Evolutionary conservation across 2,329 filamentous ascomycete genomes (phyloP).

Genomic region (Trichoderma sp.): DNA sequence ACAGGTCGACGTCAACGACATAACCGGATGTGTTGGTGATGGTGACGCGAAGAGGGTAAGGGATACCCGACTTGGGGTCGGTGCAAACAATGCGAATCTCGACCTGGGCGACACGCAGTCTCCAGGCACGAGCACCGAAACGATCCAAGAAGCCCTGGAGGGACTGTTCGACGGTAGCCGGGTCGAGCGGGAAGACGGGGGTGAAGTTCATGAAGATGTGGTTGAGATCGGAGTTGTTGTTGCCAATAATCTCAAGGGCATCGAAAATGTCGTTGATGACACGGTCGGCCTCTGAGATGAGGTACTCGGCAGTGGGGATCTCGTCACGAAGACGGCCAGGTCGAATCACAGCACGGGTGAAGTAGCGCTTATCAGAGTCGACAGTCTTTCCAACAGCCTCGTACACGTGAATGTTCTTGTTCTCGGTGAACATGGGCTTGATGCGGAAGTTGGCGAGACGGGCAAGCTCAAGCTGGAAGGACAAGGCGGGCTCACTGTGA

Average conservation of each 20-base stretch:
- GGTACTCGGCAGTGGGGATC: slow-evolving; percentile 97
- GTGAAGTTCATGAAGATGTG: slow-evolving; percentile 99
- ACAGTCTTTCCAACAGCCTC: slow-evolving; percentile 93
- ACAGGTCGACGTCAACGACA: slow-evolving; percentile 96
- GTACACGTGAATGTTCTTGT: slow-evolving; percentile 99
- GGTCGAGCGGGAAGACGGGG: slow-evolving; percentile 89
- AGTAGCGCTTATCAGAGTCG: slow-evolving; percentile 97
- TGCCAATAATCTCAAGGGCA: slow-evolving; percentile 96
- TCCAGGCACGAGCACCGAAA: slow-evolving; percentile 93
- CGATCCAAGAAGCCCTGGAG: slow-evolving; percentile 94
- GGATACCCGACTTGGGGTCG: slow-evolving; percentile 77
- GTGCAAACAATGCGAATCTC: slow-evolving; percentile 99
- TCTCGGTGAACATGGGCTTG: slow-evolving; percentile 97
- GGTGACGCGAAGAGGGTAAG: slow-evolving; percentile 90
- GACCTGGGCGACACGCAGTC: slow-evolving; percentile 92
- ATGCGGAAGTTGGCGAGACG: slow-evolving; percentile 97
- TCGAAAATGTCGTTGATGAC: slow-evolving; percentile 98
- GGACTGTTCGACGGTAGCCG: slow-evolving; percentile 86
- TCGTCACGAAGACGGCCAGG: slow-evolving; percentile 93
- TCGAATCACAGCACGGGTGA: slow-evolving; percentile 92
- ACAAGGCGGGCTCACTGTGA: slow-evolving; percentile 92
- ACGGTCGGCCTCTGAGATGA: slow-evolving; percentile 95
- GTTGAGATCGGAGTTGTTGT: slow-evolving; percentile 99
- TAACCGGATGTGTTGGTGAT: slow-evolving; percentile 99
- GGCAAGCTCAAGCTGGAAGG: slow-evolving; percentile 96